phyloP scores from a whole-genome alignment of 108 stramenopile species.

The Cyclostephanos invisitatus region DNA sequence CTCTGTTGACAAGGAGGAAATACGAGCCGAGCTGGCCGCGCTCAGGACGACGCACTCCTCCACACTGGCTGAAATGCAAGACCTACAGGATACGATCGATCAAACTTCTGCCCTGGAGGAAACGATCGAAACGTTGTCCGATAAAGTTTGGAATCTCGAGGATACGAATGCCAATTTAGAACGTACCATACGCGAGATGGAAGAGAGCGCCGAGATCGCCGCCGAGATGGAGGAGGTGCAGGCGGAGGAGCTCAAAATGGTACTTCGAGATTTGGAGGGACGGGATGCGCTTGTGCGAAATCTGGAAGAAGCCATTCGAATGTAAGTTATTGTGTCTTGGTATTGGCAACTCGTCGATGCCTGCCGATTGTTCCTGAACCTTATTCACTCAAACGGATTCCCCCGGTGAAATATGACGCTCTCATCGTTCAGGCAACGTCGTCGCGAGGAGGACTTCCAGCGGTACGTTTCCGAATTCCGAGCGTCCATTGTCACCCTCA shows the following conservation, averaged over 20 bases:
- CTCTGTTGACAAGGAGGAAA: conserved; percentile 55
- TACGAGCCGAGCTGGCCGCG: conserved; percentile 38
- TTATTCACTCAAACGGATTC: not conserved
- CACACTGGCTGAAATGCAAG: conserved; percentile 60
- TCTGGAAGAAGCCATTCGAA: conserved; percentile 88
- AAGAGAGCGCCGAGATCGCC: conserved; percentile 87
- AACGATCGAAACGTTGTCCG: conserved; percentile 80
- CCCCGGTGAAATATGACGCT: not conserved
- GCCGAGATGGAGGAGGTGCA: conserved; percentile 93
- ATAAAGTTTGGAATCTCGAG: conserved; percentile 75
- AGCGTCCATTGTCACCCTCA: conserved; percentile 66
- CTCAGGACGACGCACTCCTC: conserved; percentile 35
- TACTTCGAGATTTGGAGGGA: conserved; percentile 78
- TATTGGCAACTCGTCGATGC: not conserved
- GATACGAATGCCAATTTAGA: conserved; percentile 63
- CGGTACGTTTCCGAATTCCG: conserved; percentile 82
- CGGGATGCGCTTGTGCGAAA: conserved; percentile 77
- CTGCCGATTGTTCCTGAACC: not conserved
- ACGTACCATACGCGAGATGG: conserved; percentile 71
- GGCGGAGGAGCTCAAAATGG: conserved; percentile 76
- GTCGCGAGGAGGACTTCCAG: conserved; percentile 86
- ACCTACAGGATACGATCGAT: conserved; percentile 86
- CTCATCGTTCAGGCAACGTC: conserved; percentile 60
- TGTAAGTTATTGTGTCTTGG: conserved; percentile 50
- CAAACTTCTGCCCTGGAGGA: conserved; percentile 76